A percentile compares a stretch with the other conserved stretches of the same genome.
These are phyloP conservation scores for Fusarium camptoceras DNA, from an alignment of 2,329 filamentous ascomycete genomes.

Conservation along the genomic window DNA sequence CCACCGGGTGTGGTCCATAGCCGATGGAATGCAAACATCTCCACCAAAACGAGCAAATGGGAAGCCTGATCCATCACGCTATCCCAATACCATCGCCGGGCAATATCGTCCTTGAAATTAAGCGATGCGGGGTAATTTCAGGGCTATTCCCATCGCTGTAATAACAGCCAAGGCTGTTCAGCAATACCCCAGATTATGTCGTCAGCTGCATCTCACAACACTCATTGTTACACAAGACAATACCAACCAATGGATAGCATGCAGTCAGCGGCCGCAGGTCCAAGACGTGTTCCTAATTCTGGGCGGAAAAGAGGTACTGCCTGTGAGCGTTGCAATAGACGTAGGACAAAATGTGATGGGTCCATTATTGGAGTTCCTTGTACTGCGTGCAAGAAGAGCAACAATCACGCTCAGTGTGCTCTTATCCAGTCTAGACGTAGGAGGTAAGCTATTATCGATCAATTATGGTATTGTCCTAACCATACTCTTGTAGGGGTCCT, in stretches of 20 bases:
- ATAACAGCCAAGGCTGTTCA: rapidly evolving
- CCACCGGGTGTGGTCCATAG: constrained; percentile 16
- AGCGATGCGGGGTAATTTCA: neutral
- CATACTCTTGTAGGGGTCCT: rapidly evolving
- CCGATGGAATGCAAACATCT: neutral
- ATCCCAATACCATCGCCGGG: neutral
- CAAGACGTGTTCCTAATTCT: neutral
- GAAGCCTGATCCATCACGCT: neutral
- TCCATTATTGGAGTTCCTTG: neutral
- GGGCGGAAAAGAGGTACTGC: neutral
- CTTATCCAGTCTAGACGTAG: neutral
- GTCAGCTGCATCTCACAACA: neutral
- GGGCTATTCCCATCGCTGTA: neutral
- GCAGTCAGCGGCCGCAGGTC: rapidly evolving
- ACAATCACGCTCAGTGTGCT: neutral
- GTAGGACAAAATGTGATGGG: constrained; percentile 10
- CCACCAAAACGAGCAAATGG: neutral
- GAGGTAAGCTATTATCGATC: neutral
- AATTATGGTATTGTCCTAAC: rapidly evolving
- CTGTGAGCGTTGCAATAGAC: neutral
- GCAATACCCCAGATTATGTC: neutral
- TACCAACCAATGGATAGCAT: neutral
- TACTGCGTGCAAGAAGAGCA: neutral
- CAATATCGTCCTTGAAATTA: neutral
- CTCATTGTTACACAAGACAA: neutral